Base-by-base conservation (phyloP, 306 rosid species). In the Echinosophora koreensis region DNA sequence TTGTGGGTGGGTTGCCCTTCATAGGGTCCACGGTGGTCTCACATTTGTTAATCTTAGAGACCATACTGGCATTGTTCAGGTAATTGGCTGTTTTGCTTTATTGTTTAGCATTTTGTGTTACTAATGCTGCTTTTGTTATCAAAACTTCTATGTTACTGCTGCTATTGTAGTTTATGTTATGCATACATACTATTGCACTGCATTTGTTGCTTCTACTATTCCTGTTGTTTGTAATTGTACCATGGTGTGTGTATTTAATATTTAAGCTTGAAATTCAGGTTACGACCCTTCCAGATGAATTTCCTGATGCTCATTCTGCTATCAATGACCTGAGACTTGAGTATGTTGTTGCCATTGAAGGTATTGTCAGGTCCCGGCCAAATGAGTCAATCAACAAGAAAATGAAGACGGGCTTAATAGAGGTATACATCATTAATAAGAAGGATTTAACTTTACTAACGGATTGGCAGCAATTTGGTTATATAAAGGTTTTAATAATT, bases 1-100 rank as follows among this genome's bases (percentile, higher is more conserved):
- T 49, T 95, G 97, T 82, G 98, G 98, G 4, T 95, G 97, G 97
- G 97, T 95, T 77, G 97, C 98, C 2, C 90, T 92, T 70, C 98
- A 92, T 74, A 85, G 98, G 46, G 87, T 95, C 79, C 97, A 95
- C 49, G 97, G 92, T 79, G 93, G 97, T 60, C 90, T 90, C 61
- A 90, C 97, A 35, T 92, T 90, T 73, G 86, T 92, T 73, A 92
- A 90, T 81, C 97, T 92, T 50, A 79, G 97, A 69, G 98, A 95
- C 81, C 93, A 90, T 38, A 80, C 94, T 52, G 98, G 98, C 12
- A 81, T 85, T 61, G 82, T 92, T 72, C 98, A 95, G 93, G 97
- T 92, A 69, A 32, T 76, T 72, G 28, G 13, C 10, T 55, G 6
- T 8, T 44, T 44, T 34, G 6, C 41, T 41, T 34, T 14, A 3